Evolutionary conservation across 768 basidiomycete genomes (phyloP), one percentile per base, ranked within the genome.

Genomic region (Termitomyces sp.): DNA sequence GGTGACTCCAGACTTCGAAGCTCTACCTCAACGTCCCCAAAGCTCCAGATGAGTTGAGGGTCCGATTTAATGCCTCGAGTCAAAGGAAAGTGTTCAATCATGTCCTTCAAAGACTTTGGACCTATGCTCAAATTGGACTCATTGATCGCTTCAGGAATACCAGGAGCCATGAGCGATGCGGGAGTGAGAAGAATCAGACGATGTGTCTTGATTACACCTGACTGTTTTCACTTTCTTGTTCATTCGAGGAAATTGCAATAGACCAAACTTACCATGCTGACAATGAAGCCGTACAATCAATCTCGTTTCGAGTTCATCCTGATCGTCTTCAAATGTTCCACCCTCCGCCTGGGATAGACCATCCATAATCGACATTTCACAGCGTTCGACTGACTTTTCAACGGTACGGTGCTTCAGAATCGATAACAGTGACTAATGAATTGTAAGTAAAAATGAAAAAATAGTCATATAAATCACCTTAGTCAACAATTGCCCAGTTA

Each of bases 161-260:
- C 79, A 4, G 90, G 91, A 2, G 83, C 79, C 65, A 87, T 72
- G 38, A 87, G 75, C 19, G 82, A 75, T 2, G 76, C 77, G 35
- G 83, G 79, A 2, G 79, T 74, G 45, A 81, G 73, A 17, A 93
- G 70, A 17, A 83, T 73, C 10, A 93, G 70, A 17, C 84, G 80
- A 69, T 93, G 91, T 0, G 91, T 93, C 70, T 92, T 93, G 12
- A 88, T 71, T 52, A 93, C 84, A 42, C 89, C 90, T 93, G 51
- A 22, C 49, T 44, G 51, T 24, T 43, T 57, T 57, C 51, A 54
- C 12, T 28, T n/a, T 38, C 12, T 37, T 24, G 24, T 11, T 40
- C 2, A 19, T 12, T n/a, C 12, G 24, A 26, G 41, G 5, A 38
- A 42, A 21, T 43, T 44, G 52, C 28, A 21, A 34, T 26, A 26